Percentiles rank a stretch among this genome's conserved stretches.
phyloP scores from a whole-genome alignment of 164 flowering plant species.

The Nymphaea colorata region DNA sequence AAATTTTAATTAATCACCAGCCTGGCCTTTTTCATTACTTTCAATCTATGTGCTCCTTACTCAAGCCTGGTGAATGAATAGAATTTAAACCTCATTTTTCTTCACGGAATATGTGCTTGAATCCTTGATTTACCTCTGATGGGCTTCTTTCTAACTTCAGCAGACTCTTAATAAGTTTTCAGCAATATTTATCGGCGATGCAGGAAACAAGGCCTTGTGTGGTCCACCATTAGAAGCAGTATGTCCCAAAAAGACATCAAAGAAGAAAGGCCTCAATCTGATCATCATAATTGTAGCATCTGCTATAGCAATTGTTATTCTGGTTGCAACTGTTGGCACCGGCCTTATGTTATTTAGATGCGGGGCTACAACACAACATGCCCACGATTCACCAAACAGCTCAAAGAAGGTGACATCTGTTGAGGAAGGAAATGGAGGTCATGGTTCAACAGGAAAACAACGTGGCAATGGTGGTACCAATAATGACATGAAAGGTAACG shows the following conservation, averaged over 20 bases:
- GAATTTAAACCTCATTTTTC: too few species aligned
- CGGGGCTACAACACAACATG: background rate
- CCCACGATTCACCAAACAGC: background rate
- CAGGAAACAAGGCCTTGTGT: background rate
- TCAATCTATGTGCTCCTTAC: too few species aligned
- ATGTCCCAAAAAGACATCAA: background rate
- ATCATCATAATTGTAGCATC: background rate
- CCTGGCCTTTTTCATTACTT: too few species aligned
- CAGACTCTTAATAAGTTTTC: background rate
- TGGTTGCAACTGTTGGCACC: background rate
- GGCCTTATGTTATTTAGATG: background rate
- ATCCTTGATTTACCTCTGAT: background rate
- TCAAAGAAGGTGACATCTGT: background rate
- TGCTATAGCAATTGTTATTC: background rate
- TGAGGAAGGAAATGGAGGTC: background rate
- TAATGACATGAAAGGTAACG: background rate
- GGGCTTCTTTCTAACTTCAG: background rate
- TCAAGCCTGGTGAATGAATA: too few species aligned
- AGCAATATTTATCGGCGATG: background rate
- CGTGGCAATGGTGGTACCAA: background rate
- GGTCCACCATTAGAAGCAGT: background rate
- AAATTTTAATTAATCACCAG: too few species aligned
- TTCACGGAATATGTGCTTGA: background rate
- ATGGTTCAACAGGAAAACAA: background rate
- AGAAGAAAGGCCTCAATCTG: background rate